Evolutionary conservation across 2,329 filamentous ascomycete species (phyloP).

Genomic region (Lasiodiplodia sp.): DNA sequence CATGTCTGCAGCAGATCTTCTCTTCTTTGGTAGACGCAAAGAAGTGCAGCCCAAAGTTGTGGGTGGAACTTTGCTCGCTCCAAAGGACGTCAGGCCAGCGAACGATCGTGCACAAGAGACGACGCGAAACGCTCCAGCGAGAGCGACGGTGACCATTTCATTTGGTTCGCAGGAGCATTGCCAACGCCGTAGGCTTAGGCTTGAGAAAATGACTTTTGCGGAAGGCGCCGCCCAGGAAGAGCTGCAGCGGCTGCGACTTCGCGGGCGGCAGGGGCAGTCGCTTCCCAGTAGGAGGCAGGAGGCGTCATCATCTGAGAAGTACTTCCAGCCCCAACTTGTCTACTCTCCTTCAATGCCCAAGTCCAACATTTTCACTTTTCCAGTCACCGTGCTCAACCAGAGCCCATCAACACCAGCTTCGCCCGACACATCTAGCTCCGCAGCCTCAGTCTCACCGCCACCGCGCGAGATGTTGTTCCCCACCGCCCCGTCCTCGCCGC

Average conservation of each 20-base stretch:
- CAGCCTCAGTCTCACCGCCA: not conserved
- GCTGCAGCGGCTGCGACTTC: not conserved
- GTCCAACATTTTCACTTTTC: not conserved
- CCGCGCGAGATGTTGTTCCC: not conserved
- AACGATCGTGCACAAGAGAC: not conserved
- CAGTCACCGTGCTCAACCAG: not conserved
- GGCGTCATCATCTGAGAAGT: not conserved
- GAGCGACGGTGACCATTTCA: not conserved
- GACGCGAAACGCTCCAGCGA: not conserved
- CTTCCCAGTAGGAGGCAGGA: not conserved
- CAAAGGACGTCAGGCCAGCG: not conserved
- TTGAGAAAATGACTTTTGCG: not conserved
- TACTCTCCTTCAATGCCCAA: not conserved
- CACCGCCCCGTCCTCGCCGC: not conserved
- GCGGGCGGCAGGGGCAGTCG: not conserved
- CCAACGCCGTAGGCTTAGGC: not conserved
- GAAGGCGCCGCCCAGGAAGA: not conserved
- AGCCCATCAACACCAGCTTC: not conserved
- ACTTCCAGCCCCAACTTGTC: not conserved
- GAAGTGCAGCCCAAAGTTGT: not conserved
- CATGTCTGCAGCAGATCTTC: not conserved
- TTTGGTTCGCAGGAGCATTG: not conserved
- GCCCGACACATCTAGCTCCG: not conserved
- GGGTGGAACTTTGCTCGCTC: not conserved
- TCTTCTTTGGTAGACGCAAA: not conserved